Base-by-base conservation (phyloP, 176 grass and related monocot genomes). In the Carex parvula region DNA sequence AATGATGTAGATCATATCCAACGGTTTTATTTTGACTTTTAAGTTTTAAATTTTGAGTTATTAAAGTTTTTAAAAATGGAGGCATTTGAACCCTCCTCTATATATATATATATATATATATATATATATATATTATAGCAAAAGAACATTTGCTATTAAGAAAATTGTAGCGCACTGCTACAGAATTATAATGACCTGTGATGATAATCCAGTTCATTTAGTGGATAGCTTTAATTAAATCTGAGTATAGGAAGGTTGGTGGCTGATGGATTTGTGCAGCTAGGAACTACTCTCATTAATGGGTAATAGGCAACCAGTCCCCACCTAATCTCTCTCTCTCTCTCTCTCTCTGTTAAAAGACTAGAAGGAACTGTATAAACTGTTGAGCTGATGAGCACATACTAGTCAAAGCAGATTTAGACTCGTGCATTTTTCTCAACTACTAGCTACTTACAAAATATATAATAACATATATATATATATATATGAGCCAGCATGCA, bases 221-320 rank as follows among this genome's bases (percentile, higher is more conserved):
- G 5, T 74, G 15, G 18, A n/a, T 46, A 59, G 32, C 16, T 59
- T 59, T 59, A n/a, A 58, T 59, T 59, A n/a, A 58, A 59, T 59
- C 4, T n/a, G 57, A 74, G 22, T 35, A 37, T 13, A 30, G 46
- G 22, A 59, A 80, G 55, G 55, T 60, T 56, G 78, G 56, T 80
- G 16, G 78, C 62, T 80, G 78, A 80, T 55, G 6, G 29, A 80
- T 80, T 80, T 80, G 8, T 41, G 65, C 24, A 18, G 11, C 17
- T 11, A 80, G 29, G 16, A 80, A 39, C 78, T 57, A 80, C 6
- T 41, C 0, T 61, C 55, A 80, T 80, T 61, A 80, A 80, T 80
- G 10, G 78, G 56, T 61, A 80, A 80, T 80, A 18, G 78, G 56
- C 78, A n/a, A 62, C 78, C 55, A 59, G 52, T 21, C 35, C 29